Conservation (phyloP, 306 rosid species). For the Cicer bijugum region DNA sequence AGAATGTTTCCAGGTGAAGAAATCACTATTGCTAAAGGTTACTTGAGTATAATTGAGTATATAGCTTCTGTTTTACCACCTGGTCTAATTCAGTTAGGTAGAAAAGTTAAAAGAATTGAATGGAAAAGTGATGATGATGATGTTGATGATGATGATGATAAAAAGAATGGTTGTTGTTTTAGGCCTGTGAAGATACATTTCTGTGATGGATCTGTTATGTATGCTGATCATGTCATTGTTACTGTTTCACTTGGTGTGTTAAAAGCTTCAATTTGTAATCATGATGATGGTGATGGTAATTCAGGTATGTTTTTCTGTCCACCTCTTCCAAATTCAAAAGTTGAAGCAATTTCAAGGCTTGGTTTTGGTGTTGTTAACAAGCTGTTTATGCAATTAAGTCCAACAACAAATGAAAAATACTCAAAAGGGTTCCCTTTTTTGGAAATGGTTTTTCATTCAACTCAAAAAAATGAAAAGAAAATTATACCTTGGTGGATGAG, state of each 20-base stretch:
- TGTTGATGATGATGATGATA: constrained; percentile 17
- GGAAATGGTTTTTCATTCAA: constrained; percentile 76
- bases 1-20: constrained; percentile 86
- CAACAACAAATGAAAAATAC: constrained; percentile 41
- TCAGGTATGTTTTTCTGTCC: constrained; percentile 85
- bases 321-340: constrained; percentile 78
- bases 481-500: constrained; percentile 93
- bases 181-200: constrained; percentile 85
- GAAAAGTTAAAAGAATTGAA: constrained; percentile 68
- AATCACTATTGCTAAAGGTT: constrained; percentile 88
- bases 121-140: constrained; percentile 52
- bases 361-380: constrained; percentile 98
- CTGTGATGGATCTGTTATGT: constrained; percentile 68
- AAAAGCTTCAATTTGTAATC: constrained; percentile 62
- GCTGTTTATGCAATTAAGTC: constrained; percentile 75
- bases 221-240: constrained; percentile 86
- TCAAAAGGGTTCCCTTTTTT: constrained; percentile 59
- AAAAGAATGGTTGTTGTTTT: constrained; percentile 45
- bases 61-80: constrained; percentile 81
- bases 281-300: constrained; percentile 47
- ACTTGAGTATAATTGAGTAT: constrained; percentile 65
- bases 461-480: constrained; percentile 65
- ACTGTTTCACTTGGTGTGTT: constrained; percentile 93
- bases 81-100: constrained; percentile 70
- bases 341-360: constrained; percentile 83